phyloP scores from a whole-genome alignment of 2,329 filamentous ascomycete genomes.

The Colletotrichum tanaceti region DNA sequence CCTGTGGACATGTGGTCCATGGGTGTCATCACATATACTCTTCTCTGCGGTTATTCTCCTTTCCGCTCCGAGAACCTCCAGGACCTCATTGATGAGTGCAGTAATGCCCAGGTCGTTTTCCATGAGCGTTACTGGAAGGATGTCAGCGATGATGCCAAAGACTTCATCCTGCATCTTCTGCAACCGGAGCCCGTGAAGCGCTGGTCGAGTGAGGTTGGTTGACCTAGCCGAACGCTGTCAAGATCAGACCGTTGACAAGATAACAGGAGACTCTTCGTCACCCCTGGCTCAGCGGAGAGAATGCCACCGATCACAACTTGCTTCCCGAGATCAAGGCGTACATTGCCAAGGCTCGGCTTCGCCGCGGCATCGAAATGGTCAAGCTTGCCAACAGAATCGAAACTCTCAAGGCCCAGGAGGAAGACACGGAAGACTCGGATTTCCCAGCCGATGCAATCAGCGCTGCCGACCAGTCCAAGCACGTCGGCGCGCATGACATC shows the following conservation, averaged over 20 bases:
- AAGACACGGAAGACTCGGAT: conserved; percentile 80
- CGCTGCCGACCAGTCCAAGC: conserved; percentile 60
- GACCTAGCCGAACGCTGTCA: neutral
- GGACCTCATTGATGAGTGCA: conserved; percentile 95
- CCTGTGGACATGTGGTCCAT: conserved; percentile 99
- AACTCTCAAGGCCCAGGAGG: conserved; percentile 91
- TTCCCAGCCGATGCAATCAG: conserved; percentile 73
- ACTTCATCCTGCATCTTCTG: conserved; percentile 87
- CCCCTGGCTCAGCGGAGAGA: conserved; percentile 90
- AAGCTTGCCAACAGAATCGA: conserved; percentile 97
- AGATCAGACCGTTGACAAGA: conserved; percentile 11
- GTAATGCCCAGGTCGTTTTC: conserved; percentile 85
- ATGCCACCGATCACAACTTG: conserved; percentile 94
- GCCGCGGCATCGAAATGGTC: conserved; percentile 94
- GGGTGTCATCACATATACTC: conserved; percentile 97
- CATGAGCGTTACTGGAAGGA: conserved; percentile 99
- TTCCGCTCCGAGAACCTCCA: conserved; percentile 95
- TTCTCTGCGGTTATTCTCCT: conserved; percentile 97
- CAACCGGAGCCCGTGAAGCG: conserved; percentile 82
- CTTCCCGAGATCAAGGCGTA: conserved; percentile 96
- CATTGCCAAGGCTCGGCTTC: conserved; percentile 89
- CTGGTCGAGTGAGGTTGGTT: conserved; percentile 77
- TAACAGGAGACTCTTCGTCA: conserved; percentile 80
- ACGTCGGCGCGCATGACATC: conserved; percentile 40
- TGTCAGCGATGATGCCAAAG: conserved; percentile 93